Conservation (phyloP, 345 rosid species). For the Microthlaspi erraticum region DNA sequence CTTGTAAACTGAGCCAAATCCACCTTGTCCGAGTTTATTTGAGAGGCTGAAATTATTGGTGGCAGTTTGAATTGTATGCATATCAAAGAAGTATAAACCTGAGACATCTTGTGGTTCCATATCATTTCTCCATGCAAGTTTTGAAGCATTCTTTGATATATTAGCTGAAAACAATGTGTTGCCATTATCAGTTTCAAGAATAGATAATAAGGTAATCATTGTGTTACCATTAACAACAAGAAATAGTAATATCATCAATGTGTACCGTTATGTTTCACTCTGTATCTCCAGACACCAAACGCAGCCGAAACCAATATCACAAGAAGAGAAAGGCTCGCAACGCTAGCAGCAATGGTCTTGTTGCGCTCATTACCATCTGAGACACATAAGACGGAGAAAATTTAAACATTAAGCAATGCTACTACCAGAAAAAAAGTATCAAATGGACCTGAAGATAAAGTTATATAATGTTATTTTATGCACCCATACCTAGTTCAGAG, state of each 20-base stretch:
- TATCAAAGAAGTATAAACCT: conserved; percentile 19
- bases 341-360: conserved; percentile 17
- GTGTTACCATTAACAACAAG: conserved; percentile 10
- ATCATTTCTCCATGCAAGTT: not conserved
- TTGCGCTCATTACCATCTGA: conserved; percentile 27
- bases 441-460: too few species aligned
- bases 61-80: conserved; percentile 24
- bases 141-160: not conserved
- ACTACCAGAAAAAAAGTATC: too few species aligned
- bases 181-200: not conserved
- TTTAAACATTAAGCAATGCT: not conserved
- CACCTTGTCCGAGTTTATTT: conserved; percentile 46
- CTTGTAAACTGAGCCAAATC: conserved; percentile 45
- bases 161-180: not conserved
- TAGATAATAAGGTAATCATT: not conserved
- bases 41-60: too few species aligned
- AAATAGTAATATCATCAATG: not conserved
- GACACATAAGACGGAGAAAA: not conserved
- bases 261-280: too few species aligned
- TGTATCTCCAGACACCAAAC: conserved; percentile 19
- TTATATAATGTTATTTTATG: not conserved
- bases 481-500: conserved; percentile 29
- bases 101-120: conserved; percentile 6
- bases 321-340: conserved; percentile 22
- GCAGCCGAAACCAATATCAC: conserved; percentile 11